A percentile compares a stretch with the other conserved stretches of the same genome.
These are phyloP conservation scores for Penicillium crystallinum DNA, from an alignment of 495 filamentous ascomycete genomes.

Conservation along the genomic window DNA sequence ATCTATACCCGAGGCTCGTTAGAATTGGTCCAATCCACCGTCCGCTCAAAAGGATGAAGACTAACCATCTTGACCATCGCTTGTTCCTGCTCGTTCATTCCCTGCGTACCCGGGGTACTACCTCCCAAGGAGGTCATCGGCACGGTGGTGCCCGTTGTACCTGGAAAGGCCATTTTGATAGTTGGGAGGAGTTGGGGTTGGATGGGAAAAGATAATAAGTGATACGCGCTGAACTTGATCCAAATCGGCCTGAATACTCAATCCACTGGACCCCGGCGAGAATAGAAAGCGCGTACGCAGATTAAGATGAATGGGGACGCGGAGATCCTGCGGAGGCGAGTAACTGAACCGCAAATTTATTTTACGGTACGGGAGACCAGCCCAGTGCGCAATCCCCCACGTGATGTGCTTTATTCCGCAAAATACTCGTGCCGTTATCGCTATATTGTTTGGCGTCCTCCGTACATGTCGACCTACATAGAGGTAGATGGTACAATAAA, in stretches of 20 bases:
- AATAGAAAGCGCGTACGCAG: background rate
- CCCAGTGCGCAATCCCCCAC: constrained; percentile 19
- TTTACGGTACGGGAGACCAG: constrained; percentile 13
- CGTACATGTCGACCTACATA: background rate
- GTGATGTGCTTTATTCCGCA: constrained; percentile 9
- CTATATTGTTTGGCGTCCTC: background rate
- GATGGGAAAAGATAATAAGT: background rate
- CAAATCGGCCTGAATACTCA: background rate
- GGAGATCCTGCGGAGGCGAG: constrained; percentile 34
- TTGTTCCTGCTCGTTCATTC: constrained; percentile 50
- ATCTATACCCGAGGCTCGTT: constrained; percentile 46
- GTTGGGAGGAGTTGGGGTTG: background rate
- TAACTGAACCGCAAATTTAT: constrained; percentile 31
- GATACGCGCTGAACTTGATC: background rate
- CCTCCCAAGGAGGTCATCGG: constrained; percentile 27
- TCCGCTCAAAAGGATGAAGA: constrained; percentile 29
- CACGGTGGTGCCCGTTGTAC: constrained; percentile 35
- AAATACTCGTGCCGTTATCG: background rate
- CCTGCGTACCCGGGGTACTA: constrained; percentile 25
- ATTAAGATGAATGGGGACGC: constrained; percentile 6
- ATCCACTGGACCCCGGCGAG: background rate
- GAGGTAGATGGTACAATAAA: background rate
- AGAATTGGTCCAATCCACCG: constrained; percentile 20
- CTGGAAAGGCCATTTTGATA: constrained; percentile 42
- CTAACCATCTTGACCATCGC: constrained; percentile 49